phyloP scores from a whole-genome alignment of 257 asterid genomes.

The Capsicum chinense region DNA sequence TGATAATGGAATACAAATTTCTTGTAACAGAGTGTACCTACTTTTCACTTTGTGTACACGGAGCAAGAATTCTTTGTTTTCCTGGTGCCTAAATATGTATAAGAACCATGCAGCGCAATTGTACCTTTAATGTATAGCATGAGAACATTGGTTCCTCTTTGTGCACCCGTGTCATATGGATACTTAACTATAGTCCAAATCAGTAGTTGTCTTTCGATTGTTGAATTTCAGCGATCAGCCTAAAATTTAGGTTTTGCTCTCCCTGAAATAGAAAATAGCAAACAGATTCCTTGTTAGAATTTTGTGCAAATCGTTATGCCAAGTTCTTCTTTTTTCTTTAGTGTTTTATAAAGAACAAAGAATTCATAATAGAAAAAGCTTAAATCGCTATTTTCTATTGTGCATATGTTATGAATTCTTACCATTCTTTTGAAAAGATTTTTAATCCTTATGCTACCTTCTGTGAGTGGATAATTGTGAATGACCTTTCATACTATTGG shows the following conservation, averaged over 20 bases:
- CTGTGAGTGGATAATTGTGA: slow-evolving; percentile 23
- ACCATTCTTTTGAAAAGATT: background rate
- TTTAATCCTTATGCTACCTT: slow-evolving; percentile 21
- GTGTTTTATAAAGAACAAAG: background rate
- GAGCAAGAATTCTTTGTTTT: slow-evolving; percentile 8
- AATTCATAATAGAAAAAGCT: background rate
- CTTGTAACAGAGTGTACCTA: background rate
- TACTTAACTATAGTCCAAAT: background rate
- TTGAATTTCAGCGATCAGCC: background rate
- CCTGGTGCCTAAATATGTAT: background rate
- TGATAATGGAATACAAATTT: background rate
- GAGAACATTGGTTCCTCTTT: background rate
- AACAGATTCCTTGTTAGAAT: slow-evolving; percentile 5
- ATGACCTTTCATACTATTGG: background rate
- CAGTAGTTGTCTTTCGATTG: background rate
- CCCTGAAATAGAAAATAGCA: background rate
- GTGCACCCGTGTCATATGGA: background rate
- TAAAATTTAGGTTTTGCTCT: background rate
- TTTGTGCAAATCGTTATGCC: background rate
- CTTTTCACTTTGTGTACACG: background rate
- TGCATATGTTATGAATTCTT: background rate
- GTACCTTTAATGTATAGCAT: background rate
- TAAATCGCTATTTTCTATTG: background rate
- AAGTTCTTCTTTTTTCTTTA: background rate
- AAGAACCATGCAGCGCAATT: background rate